These are phyloP conservation scores for Cutaneotrichosporon sp. DNA, from an alignment of 1,284 basidiomycete species.

Conservation along the genomic window DNA sequence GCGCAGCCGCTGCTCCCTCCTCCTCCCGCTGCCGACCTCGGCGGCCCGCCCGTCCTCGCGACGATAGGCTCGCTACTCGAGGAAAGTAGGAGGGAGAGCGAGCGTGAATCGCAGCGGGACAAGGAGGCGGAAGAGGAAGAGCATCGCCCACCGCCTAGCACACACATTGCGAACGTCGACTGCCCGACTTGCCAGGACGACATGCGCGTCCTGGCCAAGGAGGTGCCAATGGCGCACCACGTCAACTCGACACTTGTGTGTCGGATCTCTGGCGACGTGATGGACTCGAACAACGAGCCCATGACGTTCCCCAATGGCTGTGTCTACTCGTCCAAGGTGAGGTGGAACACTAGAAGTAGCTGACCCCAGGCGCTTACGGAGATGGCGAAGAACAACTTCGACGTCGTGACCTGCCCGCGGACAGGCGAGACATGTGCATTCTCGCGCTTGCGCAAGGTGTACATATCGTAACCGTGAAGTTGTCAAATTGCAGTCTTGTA, in stretches of 20 bases:
- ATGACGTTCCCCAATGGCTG: conserved; percentile 87
- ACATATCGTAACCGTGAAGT: conserved; percentile 53
- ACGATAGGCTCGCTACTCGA: conserved; percentile 5
- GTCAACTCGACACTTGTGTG: conserved; percentile 94
- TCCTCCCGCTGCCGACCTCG: conserved; percentile 8
- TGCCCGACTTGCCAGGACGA: conserved; percentile 84
- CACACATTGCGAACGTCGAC: conserved; percentile 66
- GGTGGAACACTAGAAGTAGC: no score
- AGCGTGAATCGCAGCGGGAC: no score
- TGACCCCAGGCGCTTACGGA: conserved; percentile 76
- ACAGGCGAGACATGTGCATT: conserved; percentile 65
- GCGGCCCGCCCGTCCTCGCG: background rate
- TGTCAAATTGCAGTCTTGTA: no score
- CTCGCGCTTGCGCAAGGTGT: conserved; percentile 72
- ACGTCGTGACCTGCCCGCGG: conserved; percentile 73
- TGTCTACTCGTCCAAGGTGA: conserved; percentile 87
- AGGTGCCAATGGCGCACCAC: conserved; percentile 90
- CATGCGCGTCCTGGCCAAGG: conserved; percentile 69
- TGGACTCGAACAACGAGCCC: conserved; percentile 88
- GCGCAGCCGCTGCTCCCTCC: conserved; percentile 16
- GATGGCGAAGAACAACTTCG: conserved; percentile 68
- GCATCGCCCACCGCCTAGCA: conserved; percentile 19
- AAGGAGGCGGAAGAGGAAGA: conserved; percentile 8
- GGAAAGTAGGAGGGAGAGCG: background rate
- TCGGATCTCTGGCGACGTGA: conserved; percentile 79